Evolutionary conservation across 768 basidiomycete species (phyloP), one percentile per base, ranked within the genome.

Genomic region (Obba rivulosa): DNA sequence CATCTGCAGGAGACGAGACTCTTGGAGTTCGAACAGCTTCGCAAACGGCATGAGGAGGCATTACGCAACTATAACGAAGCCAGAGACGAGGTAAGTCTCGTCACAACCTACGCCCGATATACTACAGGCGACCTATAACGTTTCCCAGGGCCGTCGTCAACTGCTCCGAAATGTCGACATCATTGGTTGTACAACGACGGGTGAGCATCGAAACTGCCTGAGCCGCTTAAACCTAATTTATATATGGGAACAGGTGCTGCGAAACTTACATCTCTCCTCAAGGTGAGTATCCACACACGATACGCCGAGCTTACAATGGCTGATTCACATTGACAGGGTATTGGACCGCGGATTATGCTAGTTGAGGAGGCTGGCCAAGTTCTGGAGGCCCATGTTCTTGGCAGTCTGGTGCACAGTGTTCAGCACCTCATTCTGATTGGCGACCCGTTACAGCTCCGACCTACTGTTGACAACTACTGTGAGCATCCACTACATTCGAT

Each of bases 341-440:
- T 87, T 4, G 66, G 59, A 4, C 86, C 86, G 0, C 74, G 71
- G 25, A 76, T 87, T 0, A 59, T 88, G 41, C 66, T 90, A 41
- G 82, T 90, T 0, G 87, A 91, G 62, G 88, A 90, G 60, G 87
- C 88, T 0, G 88, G 87, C 0, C 87, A 91, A 64, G 84, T 89
- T 1, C 72, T 90, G 23, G 87, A 90, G 64, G 83, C 87, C 3
- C 87, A 90, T 52, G 72, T 89, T 14, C 62, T 89, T 4, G 77
- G 76, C 2, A 77, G 73, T 34, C 69, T 88, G 1, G 84, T 85
- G 2, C 73, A 75, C 0, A 77, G 50, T 50, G 74, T 89, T 0
- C 74, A 88, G 49, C 87, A 90, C 34, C 67, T 90, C 18, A 87
- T 91, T 49, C 69, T 82, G 37, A 88, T 90, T n/a, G 88, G 88